phyloP scores from a whole-genome alignment of 2,329 filamentous ascomycete species.

The Diaporthe australafricana region DNA sequence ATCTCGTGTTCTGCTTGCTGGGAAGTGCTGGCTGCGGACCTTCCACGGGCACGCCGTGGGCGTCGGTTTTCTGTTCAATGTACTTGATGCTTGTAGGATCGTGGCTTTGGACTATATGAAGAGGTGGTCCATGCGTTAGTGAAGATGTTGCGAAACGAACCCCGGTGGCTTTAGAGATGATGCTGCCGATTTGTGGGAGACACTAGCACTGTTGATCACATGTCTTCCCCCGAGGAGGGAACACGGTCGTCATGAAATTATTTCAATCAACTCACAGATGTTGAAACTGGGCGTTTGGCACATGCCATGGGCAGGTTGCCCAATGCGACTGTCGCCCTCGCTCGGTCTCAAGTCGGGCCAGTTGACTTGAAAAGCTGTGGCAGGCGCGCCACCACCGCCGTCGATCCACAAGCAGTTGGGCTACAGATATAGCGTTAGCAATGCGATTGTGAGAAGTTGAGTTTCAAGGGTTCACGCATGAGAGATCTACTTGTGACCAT shows the following conservation, averaged over 20 bases:
- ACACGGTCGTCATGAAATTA: too few relatives aligned
- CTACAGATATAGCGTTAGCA: neutral
- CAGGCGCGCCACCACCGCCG: neutral
- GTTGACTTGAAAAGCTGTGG: constrained; percentile 3
- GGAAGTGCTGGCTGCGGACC: neutral
- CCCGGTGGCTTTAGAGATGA: neutral
- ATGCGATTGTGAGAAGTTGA: neutral
- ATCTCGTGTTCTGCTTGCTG: neutral
- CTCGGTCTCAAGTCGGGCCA: neutral
- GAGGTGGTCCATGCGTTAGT: neutral
- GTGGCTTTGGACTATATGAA: neutral
- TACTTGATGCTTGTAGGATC: neutral
- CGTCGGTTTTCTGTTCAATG: neutral
- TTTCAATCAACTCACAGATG: neutral
- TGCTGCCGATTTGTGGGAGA: neutral
- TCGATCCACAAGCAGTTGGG: constrained; percentile 12
- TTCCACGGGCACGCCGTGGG: neutral
- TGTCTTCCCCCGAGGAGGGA: too few relatives aligned
- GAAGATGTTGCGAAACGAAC: neutral
- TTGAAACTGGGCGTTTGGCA: neutral
- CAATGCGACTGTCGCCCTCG: neutral
- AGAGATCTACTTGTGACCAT: neutral
- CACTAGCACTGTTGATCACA: too few relatives aligned
- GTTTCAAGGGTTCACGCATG: too few relatives aligned
- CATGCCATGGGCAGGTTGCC: neutral